Base-by-base conservation (phyloP, 2,329 filamentous ascomycete species). In the Microthyrium microscopicum region DNA sequence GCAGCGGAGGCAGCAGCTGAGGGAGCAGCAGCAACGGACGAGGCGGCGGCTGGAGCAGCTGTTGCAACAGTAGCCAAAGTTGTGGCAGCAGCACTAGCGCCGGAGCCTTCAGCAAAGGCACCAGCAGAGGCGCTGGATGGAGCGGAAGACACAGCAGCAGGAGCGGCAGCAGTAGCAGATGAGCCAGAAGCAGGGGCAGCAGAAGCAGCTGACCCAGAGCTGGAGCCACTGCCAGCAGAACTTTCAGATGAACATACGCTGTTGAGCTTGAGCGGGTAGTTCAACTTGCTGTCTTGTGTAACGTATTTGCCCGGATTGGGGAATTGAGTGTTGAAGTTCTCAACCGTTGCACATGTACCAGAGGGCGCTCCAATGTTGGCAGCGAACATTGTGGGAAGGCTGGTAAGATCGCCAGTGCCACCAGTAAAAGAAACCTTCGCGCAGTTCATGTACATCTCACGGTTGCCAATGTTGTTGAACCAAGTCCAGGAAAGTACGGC, bases 391-490 rank as follows among this genome's bases (percentile, higher is more conserved):
- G 73, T 61, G 0, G 83, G 82, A 9, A 91, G 74, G 0, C 57
- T 52, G 25, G 69, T 50, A 38, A 73, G 65, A 42, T 68, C 68
- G 2, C 61, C 53, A 36, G 70, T 46, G 16, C 58, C 56, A 4
- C 54, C 58, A 1, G 69, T 70, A 17, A 95, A 64, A 0, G 63
- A 67, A 30, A 92, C 54, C 0, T 81, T 72, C 0, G 78, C 82
- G 45, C 87, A 98, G 66, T 93, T 91, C 84, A 93, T 92, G 66
- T 95, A 94, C 67, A 93, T 83, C 52, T 95, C 89, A 1, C 85
- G 76, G 60, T 93, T 93, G 3, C 89, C 89, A 7, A 92, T 49
- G 39, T 77, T 78, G 56, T 95, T 95, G 56, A 92, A 73, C 89
- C 89, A 95, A 1, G 83, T 83, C 84, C 85, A 95, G 1, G 81